A percentile compares a stretch with the other conserved stretches of the same genome.
Evolutionary conservation across 164 flowering plant genomes (phyloP).

Genomic region (Pachysandra terminalis): DNA sequence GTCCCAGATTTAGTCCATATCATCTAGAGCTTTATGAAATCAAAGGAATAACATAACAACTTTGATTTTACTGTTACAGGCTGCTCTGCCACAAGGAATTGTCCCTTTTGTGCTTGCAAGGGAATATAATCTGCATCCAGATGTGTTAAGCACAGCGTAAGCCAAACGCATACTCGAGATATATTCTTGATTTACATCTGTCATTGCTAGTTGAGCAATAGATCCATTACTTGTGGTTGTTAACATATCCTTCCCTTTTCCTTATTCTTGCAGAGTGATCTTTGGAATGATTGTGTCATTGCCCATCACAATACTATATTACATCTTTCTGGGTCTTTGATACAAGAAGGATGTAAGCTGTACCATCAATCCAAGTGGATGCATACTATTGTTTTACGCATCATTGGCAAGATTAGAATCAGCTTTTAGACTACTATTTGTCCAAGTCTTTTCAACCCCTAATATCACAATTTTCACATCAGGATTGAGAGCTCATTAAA

Average conservation of each 20-base stretch:
- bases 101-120: conserved; percentile 47
- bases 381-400: neutral
- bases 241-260: neutral
- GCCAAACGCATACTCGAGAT: neutral
- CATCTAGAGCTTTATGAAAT: no score
- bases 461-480: no score
- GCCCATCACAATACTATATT: no score
- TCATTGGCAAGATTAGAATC: neutral
- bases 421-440: no score
- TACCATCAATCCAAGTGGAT: neutral
- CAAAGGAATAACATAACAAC: no score
- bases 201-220: neutral
- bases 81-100: no score
- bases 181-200: neutral
- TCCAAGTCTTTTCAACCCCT: no score
- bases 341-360: neutral
- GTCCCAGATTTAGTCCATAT: neutral
- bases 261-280: conserved; percentile 19
- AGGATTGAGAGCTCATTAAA: no score
- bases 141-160: conserved; percentile 29
- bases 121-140: conserved; percentile 43
- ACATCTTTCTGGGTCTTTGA: conserved; percentile 21
- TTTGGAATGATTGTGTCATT: conserved; percentile 26
- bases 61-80: conserved; percentile 19
- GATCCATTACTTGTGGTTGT: neutral